These are phyloP conservation scores for Syzygium aqueum DNA, from an alignment of 345 rosid genomes.

Conservation along the genomic window DNA sequence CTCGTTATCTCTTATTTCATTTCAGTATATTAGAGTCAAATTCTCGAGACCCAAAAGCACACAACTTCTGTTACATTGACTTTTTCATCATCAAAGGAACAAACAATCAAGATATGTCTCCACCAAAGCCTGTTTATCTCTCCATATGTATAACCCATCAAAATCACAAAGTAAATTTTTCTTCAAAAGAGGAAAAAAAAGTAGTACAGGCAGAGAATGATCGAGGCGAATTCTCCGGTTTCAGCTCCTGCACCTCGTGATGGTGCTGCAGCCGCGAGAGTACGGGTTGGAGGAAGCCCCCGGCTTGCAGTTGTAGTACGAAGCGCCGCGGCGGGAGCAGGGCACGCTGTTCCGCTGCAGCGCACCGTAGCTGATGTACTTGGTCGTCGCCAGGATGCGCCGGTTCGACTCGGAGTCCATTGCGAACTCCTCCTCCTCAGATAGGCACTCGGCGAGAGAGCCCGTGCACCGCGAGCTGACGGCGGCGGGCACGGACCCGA, in stretches of 20 bases:
- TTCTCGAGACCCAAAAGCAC: background rate
- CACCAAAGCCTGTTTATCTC: no score
- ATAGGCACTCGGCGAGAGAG: background rate
- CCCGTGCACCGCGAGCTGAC: background rate
- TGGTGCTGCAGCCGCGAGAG: constrained; percentile 74
- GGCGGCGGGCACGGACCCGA: background rate
- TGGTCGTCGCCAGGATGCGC: constrained; percentile 67
- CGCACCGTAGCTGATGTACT: constrained; percentile 90
- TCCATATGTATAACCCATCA: background rate
- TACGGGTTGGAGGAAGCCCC: constrained; percentile 86
- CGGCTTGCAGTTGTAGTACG: constrained; percentile 84
- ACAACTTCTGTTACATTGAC: background rate
- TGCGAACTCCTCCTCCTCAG: constrained; percentile 48
- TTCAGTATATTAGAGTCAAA: background rate
- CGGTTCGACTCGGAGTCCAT: constrained; percentile 74
- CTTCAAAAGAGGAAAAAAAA: background rate
- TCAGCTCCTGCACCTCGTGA: constrained; percentile 80
- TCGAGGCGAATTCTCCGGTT: background rate
- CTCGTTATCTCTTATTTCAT: background rate
- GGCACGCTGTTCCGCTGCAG: constrained; percentile 86
- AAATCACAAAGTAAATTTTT: background rate
- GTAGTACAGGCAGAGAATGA: background rate
- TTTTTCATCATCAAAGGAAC: fast-evolving
- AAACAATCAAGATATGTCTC: background rate
- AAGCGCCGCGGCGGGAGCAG: constrained; percentile 88